Base-by-base conservation (phyloP, 2,329 filamentous ascomycete species). In the Zymoseptoria passerinii region DNA sequence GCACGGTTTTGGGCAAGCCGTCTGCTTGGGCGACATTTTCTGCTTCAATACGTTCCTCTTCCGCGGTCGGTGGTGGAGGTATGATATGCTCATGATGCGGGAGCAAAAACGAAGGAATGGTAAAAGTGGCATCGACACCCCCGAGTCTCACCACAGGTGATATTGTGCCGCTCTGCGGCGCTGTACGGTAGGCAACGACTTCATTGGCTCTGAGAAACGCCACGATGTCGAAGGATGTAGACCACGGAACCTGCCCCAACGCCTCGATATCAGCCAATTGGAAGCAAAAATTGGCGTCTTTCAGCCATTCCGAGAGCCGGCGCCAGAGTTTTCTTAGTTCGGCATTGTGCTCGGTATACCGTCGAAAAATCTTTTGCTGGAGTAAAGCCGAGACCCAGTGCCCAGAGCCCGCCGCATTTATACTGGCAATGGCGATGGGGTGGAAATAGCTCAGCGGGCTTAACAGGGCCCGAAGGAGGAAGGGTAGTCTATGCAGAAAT, bases 81-180 rank as follows among this genome's bases (percentile, higher is more conserved):
- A 81, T 65, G 4, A 82, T 68, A 63, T 82, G 80, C 58, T 82
- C 80, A 62, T 82, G 80, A 61, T 81, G 80, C 5, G 80, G 80
- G 5, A 82, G 72, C 1, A 83, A 67, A 62, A 75, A 80, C 5
- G 72, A 74, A 0, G 80, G 80, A 8, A 82, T 71, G 2, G 72
- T 71, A 53, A 82, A 74, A 0, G 74, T 73, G 0, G 77, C 78
- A 59, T 82, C 79, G 27, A 78, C 77, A 6, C 80, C 80, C 19
- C 76, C 79, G 0, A 82, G 69, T 23, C 77, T 73, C 6, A 81
- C 71, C 1, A 82, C 79, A 63, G 81, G 77, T 28, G 74, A 75
- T 8, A 80, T 69, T 8, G 74, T 69, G 7, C 74, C 72, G 18
- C 74, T 70, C 53, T 76, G 68, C 5, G 75, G 75, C 1, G 77